Evolutionary conservation across 2,329 filamentous ascomycete species (phyloP).

Genomic region (Dactylellina sp.): DNA sequence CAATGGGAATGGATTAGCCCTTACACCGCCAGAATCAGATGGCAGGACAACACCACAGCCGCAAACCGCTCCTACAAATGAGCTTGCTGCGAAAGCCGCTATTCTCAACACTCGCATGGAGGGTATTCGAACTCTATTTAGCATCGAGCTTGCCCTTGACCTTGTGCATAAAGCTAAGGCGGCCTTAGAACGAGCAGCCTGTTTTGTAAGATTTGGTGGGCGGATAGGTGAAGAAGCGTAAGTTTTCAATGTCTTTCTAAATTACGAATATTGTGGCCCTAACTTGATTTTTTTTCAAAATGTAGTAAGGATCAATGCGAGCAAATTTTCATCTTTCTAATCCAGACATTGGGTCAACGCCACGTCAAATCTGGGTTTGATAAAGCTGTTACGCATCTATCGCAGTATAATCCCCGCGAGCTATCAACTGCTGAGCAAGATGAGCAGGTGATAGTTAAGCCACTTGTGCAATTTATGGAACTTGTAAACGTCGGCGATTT

Average conservation of each 20-base stretch:
- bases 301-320: slow-evolving; percentile 78
- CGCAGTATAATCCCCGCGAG: slow-evolving; percentile 88
- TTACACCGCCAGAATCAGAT: slow-evolving; percentile 26
- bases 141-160: slow-evolving; percentile 91
- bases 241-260: slow-evolving; percentile 2
- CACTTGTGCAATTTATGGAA: slow-evolving; percentile 94
- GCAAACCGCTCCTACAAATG: slow-evolving; percentile 68
- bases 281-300: slow-evolving; percentile 8
- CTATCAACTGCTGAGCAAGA: slow-evolving; percentile 76
- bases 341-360: slow-evolving; percentile 84
- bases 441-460: slow-evolving; percentile 75
- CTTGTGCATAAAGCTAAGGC: slow-evolving; percentile 89
- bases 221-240: slow-evolving; percentile 84
- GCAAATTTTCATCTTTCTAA: slow-evolving; percentile 83
- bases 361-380: slow-evolving; percentile 95
- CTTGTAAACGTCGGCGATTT: slow-evolving; percentile 97
- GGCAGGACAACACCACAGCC: slow-evolving; percentile 55
- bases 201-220: slow-evolving; percentile 83
- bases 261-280: not conserved
- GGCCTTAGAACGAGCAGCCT: slow-evolving; percentile 83
- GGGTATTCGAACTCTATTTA: slow-evolving; percentile 94
- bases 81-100: slow-evolving; percentile 95
- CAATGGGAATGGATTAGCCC: slow-evolving; percentile 20
- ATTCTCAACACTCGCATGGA: slow-evolving; percentile 95
- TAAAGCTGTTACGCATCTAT: slow-evolving; percentile 89